Conservation (phyloP, 2,329 filamentous ascomycete species). For the Xylariaceae sp. region DNA sequence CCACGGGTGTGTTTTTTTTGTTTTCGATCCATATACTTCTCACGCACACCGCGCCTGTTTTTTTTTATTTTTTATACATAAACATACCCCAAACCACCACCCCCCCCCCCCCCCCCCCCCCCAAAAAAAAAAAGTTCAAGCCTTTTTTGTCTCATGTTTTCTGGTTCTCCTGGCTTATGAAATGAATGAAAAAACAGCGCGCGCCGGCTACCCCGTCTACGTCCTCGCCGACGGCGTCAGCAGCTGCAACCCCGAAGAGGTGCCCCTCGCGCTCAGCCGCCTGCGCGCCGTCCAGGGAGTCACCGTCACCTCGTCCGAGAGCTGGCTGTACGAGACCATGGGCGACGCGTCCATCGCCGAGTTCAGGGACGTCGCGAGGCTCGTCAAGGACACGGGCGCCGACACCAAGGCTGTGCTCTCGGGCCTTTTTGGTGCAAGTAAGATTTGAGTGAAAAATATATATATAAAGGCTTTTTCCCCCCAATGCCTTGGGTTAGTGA, state of each 20-base stretch:
- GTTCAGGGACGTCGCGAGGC: constrained; percentile 66
- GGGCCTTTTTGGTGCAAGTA: constrained; percentile 59
- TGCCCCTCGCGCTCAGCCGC: constrained; percentile 70
- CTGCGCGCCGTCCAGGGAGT: constrained; percentile 72
- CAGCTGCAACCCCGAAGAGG: constrained; percentile 78
- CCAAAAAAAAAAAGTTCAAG: not conserved
- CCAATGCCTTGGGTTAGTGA: too few species aligned
- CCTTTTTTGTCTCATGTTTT: not conserved
- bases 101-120: too few species aligned
- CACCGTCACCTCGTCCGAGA: constrained; percentile 80
- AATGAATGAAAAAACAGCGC: constrained; percentile 19
- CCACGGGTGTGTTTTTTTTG: not conserved
- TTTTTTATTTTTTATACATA: too few species aligned
- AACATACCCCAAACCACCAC: not conserved
- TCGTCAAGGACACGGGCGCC: constrained; percentile 72
- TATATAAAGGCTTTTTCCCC: too few species aligned
- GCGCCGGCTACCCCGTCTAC: constrained; percentile 73
- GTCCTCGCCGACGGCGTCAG: constrained; percentile 85
- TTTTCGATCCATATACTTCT: not conserved
- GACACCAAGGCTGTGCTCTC: constrained; percentile 66
- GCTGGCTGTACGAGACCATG: constrained; percentile 82
- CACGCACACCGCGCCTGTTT: too few species aligned
- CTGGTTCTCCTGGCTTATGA: too few species aligned
- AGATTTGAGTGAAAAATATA: constrained; percentile 37
- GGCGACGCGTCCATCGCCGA: constrained; percentile 69